phyloP scores from a whole-genome alignment of 441 rosid species.

The Populus trichocarpa region DNA sequence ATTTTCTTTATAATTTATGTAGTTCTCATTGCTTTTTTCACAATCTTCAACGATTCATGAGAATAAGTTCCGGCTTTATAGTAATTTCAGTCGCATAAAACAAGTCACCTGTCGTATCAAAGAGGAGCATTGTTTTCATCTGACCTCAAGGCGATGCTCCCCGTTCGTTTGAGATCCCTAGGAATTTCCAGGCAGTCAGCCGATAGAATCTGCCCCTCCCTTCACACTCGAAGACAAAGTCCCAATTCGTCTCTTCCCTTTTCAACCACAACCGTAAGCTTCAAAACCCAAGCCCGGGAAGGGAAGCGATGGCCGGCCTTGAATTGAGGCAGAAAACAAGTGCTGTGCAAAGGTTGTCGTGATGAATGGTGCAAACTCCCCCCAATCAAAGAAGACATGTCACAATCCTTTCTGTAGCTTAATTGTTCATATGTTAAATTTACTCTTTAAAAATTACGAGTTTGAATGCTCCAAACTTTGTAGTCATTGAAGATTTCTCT shows the following conservation, averaged over 20 bases:
- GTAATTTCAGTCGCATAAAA: conserved; percentile 6
- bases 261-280: background rate
- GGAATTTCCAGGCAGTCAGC: background rate
- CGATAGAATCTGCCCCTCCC: background rate
- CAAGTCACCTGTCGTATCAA: background rate
- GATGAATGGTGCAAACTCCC: background rate
- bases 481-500: too few species aligned
- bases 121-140: background rate
- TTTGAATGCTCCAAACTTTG: too few species aligned
- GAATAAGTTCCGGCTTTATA: background rate
- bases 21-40: background rate
- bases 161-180: background rate
- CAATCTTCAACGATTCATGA: background rate
- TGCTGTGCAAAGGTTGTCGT: background rate
- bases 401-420: too few species aligned
- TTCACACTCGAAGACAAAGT: background rate
- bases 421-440: too few species aligned
- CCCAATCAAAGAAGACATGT: background rate
- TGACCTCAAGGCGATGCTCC: background rate
- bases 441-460: too few species aligned
- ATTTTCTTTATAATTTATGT: background rate
- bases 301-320: background rate
- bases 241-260: background rate
- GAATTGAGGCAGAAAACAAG: background rate
- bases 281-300: background rate